Evolutionary conservation across 768 basidiomycete genomes (phyloP), one percentile per base, ranked within the genome.

Genomic region (Tricholoma matsutake): DNA sequence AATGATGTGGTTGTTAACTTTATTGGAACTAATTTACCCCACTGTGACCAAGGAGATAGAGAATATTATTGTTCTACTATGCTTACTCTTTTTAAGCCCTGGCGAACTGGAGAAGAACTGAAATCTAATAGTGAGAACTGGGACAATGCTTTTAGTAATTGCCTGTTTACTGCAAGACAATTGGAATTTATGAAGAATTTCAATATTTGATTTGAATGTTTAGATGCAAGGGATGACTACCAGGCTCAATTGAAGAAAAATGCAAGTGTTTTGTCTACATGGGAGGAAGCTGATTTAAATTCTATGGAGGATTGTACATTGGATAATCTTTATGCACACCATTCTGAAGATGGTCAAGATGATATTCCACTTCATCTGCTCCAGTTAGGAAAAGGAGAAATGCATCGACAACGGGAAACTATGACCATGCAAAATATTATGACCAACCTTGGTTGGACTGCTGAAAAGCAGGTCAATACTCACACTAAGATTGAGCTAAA

Each of bases 191-290:
- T 77, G 57, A 51, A 60, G 11, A 73, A 75, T 56, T 70, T 76
- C n/a, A 56, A 70, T 47, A 6, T 74, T 0, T 25, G 61, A 13
- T 71, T 70, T 60, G 71, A 72, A 49, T 74, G 73, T 57, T 51
- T 64, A 16, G 70, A 72, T 64, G 72, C 67, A 4, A 29, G 66
- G n/a, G 72, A 74, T 62, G 69, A 74, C 58, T 68, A 65, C 51
- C 51, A 54, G 18, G 61, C 59, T 25, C 41, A 57, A 34, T 37
- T 68, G 28, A 58, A 61, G 29, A 56, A 56, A 8, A 49, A 20
- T 25, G 22, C 47, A 25, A 28, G 16, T 28, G 10, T 39, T 39
- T 20, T 43, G 18, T 43, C 41, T 73, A 20, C 7, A 43, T 43
- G 41, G 41, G 41, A 43, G 8, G 41, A 43, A 43, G 18, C 18